phyloP scores from a whole-genome alignment of 108 stramenopile species.

The Nitzschia palea region DNA sequence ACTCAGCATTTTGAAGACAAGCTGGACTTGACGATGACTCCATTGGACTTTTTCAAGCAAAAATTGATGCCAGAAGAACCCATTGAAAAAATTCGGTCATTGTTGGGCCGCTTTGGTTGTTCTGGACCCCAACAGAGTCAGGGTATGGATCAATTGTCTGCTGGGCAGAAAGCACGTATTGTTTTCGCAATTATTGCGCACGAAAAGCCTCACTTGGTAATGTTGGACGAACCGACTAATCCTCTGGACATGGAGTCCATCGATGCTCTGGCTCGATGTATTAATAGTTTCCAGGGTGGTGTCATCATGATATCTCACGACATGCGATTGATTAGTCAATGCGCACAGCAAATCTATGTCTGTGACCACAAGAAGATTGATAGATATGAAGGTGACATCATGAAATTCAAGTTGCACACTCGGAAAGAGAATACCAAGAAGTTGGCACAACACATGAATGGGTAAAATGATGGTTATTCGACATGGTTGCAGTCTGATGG shows the following conservation, averaged over 20 bases:
- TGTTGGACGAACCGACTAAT: conserved; percentile 98
- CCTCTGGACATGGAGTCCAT: conserved; percentile 97
- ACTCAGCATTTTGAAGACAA: conserved; percentile 99
- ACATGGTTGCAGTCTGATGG: no score
- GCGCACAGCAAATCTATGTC: conserved; percentile 96
- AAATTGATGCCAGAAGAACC: conserved; percentile 80
- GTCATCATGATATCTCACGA: conserved; percentile 98
- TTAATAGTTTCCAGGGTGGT: conserved; percentile 98
- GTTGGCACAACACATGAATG: conserved; percentile 89
- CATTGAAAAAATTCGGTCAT: conserved; percentile 76
- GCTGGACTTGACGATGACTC: conserved; percentile 93
- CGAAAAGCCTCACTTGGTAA: conserved; percentile 94
- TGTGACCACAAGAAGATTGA: conserved; percentile 92
- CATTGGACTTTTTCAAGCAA: conserved; percentile 95
- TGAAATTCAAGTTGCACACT: conserved; percentile 90
- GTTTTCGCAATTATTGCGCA: conserved; percentile 97
- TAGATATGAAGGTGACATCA: conserved; percentile 90
- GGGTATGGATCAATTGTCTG: conserved; percentile 88
- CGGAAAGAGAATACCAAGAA: conserved; percentile 87
- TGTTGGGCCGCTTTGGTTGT: conserved; percentile 95
- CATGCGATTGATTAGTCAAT: conserved; percentile 98
- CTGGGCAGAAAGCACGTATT: conserved; percentile 97
- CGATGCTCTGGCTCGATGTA: conserved; percentile 93
- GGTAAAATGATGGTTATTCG: no score
- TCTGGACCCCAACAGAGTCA: conserved; percentile 85